Base-by-base conservation (phyloP, 176 grass and related monocot species). In the Aegilops bicornis region DNA sequence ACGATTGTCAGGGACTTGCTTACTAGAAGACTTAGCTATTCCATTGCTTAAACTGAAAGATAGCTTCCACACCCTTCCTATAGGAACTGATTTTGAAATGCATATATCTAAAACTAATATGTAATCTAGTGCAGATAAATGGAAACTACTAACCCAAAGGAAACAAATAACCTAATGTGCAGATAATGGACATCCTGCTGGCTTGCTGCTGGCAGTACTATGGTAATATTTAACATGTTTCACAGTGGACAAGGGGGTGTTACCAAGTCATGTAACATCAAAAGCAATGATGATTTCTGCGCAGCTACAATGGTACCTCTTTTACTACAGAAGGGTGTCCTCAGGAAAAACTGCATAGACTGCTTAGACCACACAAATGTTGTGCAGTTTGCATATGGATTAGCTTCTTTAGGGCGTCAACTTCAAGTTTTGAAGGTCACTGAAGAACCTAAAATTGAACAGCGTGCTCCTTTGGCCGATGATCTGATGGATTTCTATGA, bases 301-400 rank as follows among this genome's bases (percentile, higher is more conserved):
- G 9, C 47, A 47, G 52, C 66, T 47, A 88, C 81, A 54, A 36
- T 88, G 60, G 83, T 85, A 69, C 85, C 90, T 79, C 84, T 89
- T 85, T 84, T 73, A 80, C 82, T 83, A 73, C 92, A 99, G 78
- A 96, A 91, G 86, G 97, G 97, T 76, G 94, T 99, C 32, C 89
- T 99, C 31, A 87, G 97, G 85, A 99, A 94, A 78, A 99, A 99
- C 77, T 99, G 97, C 77, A 96, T 99, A 78, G 92, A 96, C 71
- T 99, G 97, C 82, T 89, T 99, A 61, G 97, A 99, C 69, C 92
- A 90, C 52, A 99, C 90, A 82, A 99, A 99, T 88, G 92, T 99
- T 14, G 94, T 94, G 58, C 97, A 96, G 69, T 99, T 91, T 89
- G 84, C 94, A 11, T 99, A 94, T 69, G 94, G 97, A 43, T 88